Evolutionary conservation across 306 rosid genomes (phyloP).

Genomic region (Leucaena leucocephala): DNA sequence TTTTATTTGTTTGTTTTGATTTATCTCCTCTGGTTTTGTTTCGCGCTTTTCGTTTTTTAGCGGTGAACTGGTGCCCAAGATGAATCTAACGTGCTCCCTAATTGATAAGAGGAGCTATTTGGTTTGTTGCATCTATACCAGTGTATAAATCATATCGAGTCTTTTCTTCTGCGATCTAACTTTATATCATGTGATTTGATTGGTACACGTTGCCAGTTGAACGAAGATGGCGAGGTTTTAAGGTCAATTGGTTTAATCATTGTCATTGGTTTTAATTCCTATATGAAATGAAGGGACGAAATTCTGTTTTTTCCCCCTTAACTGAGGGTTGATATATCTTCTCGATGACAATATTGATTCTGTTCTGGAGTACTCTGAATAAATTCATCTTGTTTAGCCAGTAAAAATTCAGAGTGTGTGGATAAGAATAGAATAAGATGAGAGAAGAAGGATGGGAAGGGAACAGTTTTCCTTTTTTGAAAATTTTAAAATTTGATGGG

Average conservation of each 20-base stretch:
- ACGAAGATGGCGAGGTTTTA: neutral
- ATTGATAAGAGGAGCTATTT: neutral
- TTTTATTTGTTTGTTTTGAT: slow-evolving; percentile 1
- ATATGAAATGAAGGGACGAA: neutral
- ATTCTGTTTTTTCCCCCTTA: neutral
- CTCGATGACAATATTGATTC: neutral
- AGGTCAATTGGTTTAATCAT: neutral
- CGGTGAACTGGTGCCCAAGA: neutral
- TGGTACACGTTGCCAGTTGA: neutral
- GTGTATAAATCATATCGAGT: neutral
- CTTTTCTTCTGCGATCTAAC: neutral
- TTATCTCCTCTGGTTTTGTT: neutral
- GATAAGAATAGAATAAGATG: neutral
- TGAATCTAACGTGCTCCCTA: neutral
- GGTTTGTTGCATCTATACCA: neutral
- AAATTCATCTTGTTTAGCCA: neutral
- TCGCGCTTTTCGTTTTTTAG: neutral
- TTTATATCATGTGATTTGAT: neutral
- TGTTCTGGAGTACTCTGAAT: neutral
- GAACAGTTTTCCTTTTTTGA: neutral
- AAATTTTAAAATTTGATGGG: neutral
- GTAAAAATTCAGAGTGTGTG: neutral
- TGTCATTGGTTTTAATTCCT: neutral
- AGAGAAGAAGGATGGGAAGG: neutral
- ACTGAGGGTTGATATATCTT: neutral